Percentiles rank a stretch among this genome's conserved stretches.
phyloP scores from a whole-genome alignment of 2,329 filamentous ascomycete species.

The Sporothrix pallida region DNA sequence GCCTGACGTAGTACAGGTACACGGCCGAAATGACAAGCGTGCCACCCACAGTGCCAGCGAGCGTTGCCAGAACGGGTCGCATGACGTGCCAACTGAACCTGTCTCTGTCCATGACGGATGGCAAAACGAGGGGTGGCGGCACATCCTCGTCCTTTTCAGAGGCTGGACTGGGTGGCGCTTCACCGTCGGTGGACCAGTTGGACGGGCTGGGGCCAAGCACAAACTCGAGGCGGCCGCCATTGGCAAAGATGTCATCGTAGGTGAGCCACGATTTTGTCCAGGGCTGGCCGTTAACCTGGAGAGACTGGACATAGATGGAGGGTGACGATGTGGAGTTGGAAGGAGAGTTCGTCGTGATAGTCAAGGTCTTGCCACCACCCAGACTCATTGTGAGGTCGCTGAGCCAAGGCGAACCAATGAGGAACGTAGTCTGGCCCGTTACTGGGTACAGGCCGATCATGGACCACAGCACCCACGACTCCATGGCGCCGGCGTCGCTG shows the following conservation, averaged over 20 bases:
- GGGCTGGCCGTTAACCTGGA: slow-evolving; percentile 66
- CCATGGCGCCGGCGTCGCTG: slow-evolving; percentile 74
- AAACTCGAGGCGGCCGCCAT: slow-evolving; percentile 68
- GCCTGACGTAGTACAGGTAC: background rate
- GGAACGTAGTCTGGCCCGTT: slow-evolving; percentile 70
- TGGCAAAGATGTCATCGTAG: slow-evolving; percentile 69
- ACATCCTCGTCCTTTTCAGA: background rate
- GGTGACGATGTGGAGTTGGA: slow-evolving; percentile 50
- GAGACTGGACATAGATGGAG: slow-evolving; percentile 66
- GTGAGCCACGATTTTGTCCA: slow-evolving; percentile 71
- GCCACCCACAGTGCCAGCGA: background rate
- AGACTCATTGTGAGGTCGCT: slow-evolving; percentile 63
- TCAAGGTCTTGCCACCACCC: slow-evolving; percentile 58
- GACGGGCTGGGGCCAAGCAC: slow-evolving; percentile 60
- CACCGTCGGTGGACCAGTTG: slow-evolving; percentile 52
- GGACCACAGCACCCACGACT: slow-evolving; percentile 71
- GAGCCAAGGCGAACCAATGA: slow-evolving; percentile 70
- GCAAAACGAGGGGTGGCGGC: background rate
- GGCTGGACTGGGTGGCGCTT: slow-evolving; percentile 21
- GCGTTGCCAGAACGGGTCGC: background rate
- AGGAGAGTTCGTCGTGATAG: slow-evolving; percentile 51
- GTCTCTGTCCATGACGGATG: background rate
- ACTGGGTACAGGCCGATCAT: slow-evolving; percentile 73
- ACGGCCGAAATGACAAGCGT: background rate
- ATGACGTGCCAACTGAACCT: background rate